A percentile compares a stretch with the other conserved stretches of the same genome.
Conservation (phyloP, 2,329 filamentous ascomycete species). For the Geoglossum cookeanum region DNA sequence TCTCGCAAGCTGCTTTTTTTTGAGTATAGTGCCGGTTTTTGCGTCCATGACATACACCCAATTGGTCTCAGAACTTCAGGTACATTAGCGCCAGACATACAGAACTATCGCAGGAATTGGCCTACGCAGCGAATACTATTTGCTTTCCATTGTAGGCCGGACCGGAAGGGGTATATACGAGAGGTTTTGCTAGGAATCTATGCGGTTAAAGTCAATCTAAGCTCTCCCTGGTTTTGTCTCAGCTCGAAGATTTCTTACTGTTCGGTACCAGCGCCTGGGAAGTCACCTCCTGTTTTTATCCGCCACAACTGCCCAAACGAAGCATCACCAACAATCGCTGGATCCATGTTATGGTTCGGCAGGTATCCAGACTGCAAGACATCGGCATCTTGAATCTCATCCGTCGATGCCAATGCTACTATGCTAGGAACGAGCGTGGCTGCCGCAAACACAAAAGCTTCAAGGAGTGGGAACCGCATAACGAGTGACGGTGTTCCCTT, state of each 20-base stretch:
- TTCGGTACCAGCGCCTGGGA: not conserved
- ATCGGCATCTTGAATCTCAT: constrained; percentile 16
- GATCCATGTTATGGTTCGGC: constrained; percentile 25
- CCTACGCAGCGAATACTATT: constrained; percentile 19
- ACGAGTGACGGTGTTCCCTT: constrained; percentile 1
- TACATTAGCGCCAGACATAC: not conserved
- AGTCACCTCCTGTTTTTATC: constrained; percentile 17
- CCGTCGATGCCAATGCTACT: constrained; percentile 9
- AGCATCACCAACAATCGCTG: constrained; percentile 17
- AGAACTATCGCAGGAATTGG: not conserved
- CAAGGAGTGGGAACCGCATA: constrained; percentile 1
- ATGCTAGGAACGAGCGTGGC: not conserved
- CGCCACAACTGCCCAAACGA: constrained; percentile 23
- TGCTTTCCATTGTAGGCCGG: constrained; percentile 16
- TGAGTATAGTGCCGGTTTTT: constrained; percentile 22
- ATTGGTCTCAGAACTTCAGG: constrained; percentile 18
- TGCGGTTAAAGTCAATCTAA: not conserved
- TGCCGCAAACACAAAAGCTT: not conserved
- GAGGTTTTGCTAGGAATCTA: constrained; percentile 29
- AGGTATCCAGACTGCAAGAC: constrained; percentile 21
- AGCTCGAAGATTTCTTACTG: not conserved
- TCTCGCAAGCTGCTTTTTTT: constrained; percentile 21
- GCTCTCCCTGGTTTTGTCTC: not conserved
- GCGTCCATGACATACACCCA: constrained; percentile 23
- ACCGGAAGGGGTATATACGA: constrained; percentile 23